Evolutionary conservation across 768 basidiomycete species (phyloP).

Genomic region (Hericium coralloides): DNA sequence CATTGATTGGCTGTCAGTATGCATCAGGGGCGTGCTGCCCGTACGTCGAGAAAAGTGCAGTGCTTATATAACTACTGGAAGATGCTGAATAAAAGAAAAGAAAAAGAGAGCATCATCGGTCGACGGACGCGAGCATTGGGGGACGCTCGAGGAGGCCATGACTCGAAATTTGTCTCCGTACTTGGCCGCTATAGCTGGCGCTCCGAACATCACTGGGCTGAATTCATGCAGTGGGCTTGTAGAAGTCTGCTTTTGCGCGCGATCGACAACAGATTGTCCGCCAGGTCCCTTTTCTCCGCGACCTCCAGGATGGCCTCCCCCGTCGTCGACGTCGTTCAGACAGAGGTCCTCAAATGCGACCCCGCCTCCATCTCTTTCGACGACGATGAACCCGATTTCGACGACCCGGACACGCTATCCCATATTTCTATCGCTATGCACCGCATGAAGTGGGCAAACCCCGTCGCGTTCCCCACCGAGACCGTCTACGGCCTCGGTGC

Average conservation of each 20-base stretch:
- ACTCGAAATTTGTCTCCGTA: background rate
- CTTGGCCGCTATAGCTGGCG: background rate
- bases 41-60: background rate
- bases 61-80: background rate
- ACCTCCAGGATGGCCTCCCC: background rate
- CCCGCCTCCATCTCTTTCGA: slow-evolving; percentile 52
- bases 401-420: slow-evolving; percentile 39
- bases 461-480: slow-evolving; percentile 92
- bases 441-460: slow-evolving; percentile 40
- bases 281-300: background rate
- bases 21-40: no score
- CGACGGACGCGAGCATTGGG: no score
- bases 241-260: background rate
- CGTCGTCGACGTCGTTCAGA: slow-evolving; percentile 19
- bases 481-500: slow-evolving; percentile 99
- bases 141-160: no score
- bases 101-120: no score
- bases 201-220: no score
- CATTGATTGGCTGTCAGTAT: no score
- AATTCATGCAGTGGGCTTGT: background rate
- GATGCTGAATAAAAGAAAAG: no score
- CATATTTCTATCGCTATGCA: slow-evolving; percentile 49
- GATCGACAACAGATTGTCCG: background rate
- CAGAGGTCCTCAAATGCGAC: slow-evolving; percentile 51
- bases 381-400: slow-evolving; percentile 38